phyloP scores from a whole-genome alignment of 202 grass and related monocot genomes.

The Miscanthus sacchariflorus region DNA sequence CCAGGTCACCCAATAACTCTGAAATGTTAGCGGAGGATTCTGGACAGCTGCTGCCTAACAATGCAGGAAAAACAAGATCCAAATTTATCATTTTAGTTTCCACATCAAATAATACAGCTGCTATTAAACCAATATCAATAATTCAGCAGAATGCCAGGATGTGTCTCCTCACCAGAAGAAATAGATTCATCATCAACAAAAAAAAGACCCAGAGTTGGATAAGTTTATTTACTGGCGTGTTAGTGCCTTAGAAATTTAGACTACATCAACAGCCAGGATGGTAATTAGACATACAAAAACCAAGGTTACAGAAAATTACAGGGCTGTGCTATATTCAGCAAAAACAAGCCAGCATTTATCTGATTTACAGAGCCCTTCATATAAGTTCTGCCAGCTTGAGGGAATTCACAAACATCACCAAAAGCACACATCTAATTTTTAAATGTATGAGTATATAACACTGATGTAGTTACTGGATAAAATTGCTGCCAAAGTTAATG shows the following conservation, averaged over 20 bases:
- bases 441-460: not conserved
- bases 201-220: conserved; percentile 16
- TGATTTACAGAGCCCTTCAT: not conserved
- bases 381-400: conserved; percentile 33
- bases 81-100: conserved; percentile 21
- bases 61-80: conserved; percentile 42
- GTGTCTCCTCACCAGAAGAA: conserved; percentile 23
- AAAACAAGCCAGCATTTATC: conserved; percentile 4
- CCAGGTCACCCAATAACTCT: conserved; percentile 65
- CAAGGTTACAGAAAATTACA: not conserved
- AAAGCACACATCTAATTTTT: conserved; percentile 3
- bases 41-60: conserved; percentile 67
- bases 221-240: conserved; percentile 28
- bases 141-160: not conserved
- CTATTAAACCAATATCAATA: conserved; percentile 12
- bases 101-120: conserved; percentile 19
- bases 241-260: conserved; percentile 15
- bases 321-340: not conserved
- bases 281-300: conserved; percentile 1
- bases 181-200: not conserved
- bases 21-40: conserved; percentile 67
- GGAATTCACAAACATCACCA: conserved; percentile 26
- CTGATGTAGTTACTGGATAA: conserved; percentile 3
- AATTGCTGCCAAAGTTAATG: conserved; percentile 33
- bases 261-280: not conserved